Evolutionary conservation across 2,329 filamentous ascomycete species (phyloP).

Genomic region (Fusarium domesticum): DNA sequence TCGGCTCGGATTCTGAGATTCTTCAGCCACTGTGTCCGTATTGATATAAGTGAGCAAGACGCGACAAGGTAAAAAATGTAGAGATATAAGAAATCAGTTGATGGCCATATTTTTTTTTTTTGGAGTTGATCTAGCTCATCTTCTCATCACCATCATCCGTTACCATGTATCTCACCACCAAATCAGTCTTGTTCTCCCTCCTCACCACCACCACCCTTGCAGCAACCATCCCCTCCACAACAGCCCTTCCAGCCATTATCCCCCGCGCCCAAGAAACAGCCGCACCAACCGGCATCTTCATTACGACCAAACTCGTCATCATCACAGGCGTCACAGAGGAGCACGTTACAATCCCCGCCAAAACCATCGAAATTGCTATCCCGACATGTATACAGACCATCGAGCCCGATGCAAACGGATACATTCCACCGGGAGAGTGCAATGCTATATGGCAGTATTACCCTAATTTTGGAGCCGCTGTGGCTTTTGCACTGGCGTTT

Average conservation of each 20-base stretch:
- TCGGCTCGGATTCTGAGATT: conserved; percentile 17
- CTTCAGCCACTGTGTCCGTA: too few relatives aligned
- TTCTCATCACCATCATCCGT: neutral
- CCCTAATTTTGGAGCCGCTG: conserved; percentile 31
- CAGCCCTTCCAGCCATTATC: conserved; percentile 6
- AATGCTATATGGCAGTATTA: conserved; percentile 35
- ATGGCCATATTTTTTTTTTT: neutral
- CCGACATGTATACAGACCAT: conserved; percentile 39
- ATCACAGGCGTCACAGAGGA: conserved; percentile 18
- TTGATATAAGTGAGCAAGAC: conserved; percentile 1
- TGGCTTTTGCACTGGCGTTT: conserved; percentile 30
- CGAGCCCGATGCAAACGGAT: conserved; percentile 33
- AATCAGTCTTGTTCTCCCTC: conserved; percentile 16
- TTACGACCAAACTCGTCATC: conserved; percentile 29
- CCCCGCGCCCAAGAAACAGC: conserved; percentile 5
- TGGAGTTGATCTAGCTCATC: neutral
- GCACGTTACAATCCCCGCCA: conserved; percentile 25
- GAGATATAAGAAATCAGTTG: conserved; percentile 5
- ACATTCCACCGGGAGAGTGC: conserved; percentile 32
- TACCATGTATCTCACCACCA: conserved; percentile 15
- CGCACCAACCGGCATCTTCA: conserved; percentile 22
- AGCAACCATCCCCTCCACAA: conserved; percentile 8
- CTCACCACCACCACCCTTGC: conserved; percentile 4
- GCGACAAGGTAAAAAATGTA: conserved; percentile 7
- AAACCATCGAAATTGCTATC: conserved; percentile 32